These are phyloP conservation scores for Spencermartinsiella ligniputridi DNA, from an alignment of 1,139 yeast species.

Conservation along the genomic window DNA sequence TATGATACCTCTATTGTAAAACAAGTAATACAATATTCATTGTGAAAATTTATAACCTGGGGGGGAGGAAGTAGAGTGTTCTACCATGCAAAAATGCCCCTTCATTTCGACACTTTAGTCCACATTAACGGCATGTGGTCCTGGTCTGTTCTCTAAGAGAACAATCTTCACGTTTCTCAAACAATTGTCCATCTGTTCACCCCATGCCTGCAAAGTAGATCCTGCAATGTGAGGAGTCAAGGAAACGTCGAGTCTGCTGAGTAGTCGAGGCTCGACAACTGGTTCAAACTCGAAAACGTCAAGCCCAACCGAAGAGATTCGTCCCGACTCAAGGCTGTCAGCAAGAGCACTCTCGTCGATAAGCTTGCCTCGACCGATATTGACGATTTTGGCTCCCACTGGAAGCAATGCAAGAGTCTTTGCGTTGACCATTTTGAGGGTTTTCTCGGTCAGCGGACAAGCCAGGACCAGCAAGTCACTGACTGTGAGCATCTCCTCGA, in stretches of 20 bases:
- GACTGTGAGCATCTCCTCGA: slow-evolving; percentile 38
- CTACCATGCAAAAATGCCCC: too few relatives aligned
- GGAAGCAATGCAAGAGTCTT: slow-evolving; percentile 45
- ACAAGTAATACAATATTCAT: too few relatives aligned
- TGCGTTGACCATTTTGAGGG: slow-evolving; percentile 52
- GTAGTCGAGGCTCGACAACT: slow-evolving; percentile 46
- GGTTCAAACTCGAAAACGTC: slow-evolving; percentile 81
- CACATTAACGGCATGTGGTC: slow-evolving; percentile 9
- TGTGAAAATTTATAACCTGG: too few relatives aligned
- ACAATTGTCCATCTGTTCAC: slow-evolving; percentile 14
- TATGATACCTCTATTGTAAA: too few relatives aligned
- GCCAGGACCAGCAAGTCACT: slow-evolving; percentile 62
- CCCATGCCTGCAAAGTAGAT: slow-evolving; percentile 47
- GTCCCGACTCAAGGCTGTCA: slow-evolving; percentile 61
- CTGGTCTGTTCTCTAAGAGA: slow-evolving; percentile 9
- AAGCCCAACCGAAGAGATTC: slow-evolving; percentile 67
- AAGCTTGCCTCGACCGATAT: slow-evolving; percentile 74
- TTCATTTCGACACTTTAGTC: too few relatives aligned
- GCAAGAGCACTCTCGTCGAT: slow-evolving; percentile 71
- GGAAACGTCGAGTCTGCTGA: slow-evolving; percentile 62
- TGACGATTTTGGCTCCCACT: slow-evolving; percentile 59
- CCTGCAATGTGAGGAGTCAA: slow-evolving; percentile 78
- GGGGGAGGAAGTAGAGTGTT: too few relatives aligned
- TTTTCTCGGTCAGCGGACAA: slow-evolving; percentile 61
- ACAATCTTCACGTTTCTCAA: slow-evolving; percentile 15